Conservation (phyloP, 2,329 filamentous ascomycete species). For the Penicillium italicum region DNA sequence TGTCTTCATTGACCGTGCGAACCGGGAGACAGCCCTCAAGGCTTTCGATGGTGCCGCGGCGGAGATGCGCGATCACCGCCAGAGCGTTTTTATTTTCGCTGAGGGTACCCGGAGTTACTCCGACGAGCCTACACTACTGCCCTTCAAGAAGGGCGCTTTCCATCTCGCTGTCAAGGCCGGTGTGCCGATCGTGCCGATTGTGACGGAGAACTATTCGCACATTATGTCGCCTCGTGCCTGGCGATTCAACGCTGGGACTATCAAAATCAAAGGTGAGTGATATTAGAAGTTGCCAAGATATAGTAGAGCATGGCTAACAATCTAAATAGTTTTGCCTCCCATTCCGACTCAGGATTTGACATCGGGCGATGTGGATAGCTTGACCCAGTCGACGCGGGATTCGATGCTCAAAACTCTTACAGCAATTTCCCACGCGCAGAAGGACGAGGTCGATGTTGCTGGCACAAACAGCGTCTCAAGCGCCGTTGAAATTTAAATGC, state of each 20-base stretch:
- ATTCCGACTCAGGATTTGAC: conserved; percentile 73
- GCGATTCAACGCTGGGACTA: conserved; percentile 63
- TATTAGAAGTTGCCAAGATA: neutral
- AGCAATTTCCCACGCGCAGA: conserved; percentile 38
- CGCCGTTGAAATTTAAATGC: conserved; percentile 36
- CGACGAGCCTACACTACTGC: conserved; percentile 72
- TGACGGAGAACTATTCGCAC: conserved; percentile 75
- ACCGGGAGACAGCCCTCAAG: conserved; percentile 73
- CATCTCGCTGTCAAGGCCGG: conserved; percentile 91
- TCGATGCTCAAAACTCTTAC: conserved; percentile 65
- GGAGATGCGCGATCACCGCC: conserved; percentile 68
- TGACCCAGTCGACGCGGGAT: conserved; percentile 65
- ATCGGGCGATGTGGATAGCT: conserved; percentile 70
- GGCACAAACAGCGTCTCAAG: conserved; percentile 29
- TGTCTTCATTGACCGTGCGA: conserved; percentile 92
- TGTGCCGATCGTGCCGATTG: conserved; percentile 85
- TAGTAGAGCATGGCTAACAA: neutral
- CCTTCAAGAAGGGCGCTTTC: conserved; percentile 99
- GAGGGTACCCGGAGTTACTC: conserved; percentile 93
- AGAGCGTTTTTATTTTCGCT: conserved; percentile 56
- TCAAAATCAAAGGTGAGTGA: conserved; percentile 69
- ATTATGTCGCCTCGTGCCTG: conserved; percentile 62
- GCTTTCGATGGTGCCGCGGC: conserved; percentile 80
- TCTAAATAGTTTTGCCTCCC: conserved; percentile 65
- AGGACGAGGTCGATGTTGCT: conserved; percentile 18